Evolutionary conservation across 2,329 filamentous ascomycete species (phyloP), one percentile per base, ranked within the genome.

Genomic region (Paecilomyces sp.): DNA sequence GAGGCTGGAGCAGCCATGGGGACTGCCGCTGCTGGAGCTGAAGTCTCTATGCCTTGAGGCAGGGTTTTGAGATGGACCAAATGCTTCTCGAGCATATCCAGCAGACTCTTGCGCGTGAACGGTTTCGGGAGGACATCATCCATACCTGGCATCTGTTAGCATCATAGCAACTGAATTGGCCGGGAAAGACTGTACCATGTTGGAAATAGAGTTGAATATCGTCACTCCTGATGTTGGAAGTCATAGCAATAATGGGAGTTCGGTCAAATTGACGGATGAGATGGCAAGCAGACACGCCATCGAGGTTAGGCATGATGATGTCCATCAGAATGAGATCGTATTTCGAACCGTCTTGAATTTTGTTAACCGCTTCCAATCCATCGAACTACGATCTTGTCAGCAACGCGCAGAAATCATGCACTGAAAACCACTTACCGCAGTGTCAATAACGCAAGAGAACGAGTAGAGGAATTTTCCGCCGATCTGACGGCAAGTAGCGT

Each of bases 191-290:
- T 47, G 80, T 83, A 94, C 92, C 94, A 77, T 96, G 92, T 68
- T 93, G 88, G 78, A 97, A 97, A 73, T 99, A 99, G 78, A 95
- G 92, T 58, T 93, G 90, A 62, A 97, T 95, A 72, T 99, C 94
- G 69, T 97, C 93, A 62, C 91, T 92, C 64, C 94, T 86, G 64
- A 99, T 97, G 71, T 97, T 99, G 3, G 93, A 97, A 2, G 94
- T 99, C 94, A 99, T 97, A 54, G 94, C 94, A 60, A 99, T 91
- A 68, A 99, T 95, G 0, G 94, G 94, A 5, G 87, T 85, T 41
- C 86, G 85, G 64, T 92, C 87, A 63, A 93, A 91, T 70, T 96
- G 90, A 57, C 93, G 87, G 65, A 99, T 97, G 63, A 96, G 86
- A 69, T 94, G 90, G 60, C 92, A 96, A 2, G 94, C 93, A 15